Evolutionary conservation across 75 land plant genomes (phyloP), one percentile per base, ranked within the genome.

Genomic region (Selaginella tamariscina): DNA sequence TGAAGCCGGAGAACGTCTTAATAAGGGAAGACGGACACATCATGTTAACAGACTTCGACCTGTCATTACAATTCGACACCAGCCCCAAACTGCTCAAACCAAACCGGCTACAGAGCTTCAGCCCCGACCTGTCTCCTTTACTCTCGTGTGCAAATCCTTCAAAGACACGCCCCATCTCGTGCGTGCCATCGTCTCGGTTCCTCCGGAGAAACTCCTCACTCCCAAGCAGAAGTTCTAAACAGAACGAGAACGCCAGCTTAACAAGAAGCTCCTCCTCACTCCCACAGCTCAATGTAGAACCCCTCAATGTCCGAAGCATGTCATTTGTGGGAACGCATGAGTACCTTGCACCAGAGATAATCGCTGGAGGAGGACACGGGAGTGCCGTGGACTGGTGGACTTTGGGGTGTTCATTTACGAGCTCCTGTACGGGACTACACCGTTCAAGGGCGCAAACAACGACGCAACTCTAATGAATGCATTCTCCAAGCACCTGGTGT

Each of bases 321-420:
- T 88, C 91, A 15, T 82, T 88, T 49, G 88, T 85, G 9, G 91
- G 91, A 9, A 88, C 91, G 0, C 82, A 88, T 30, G 91, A 88
- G 75, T 87, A 87, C 68, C 44, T 87, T 15, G 88, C 91, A 0
- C 91, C 91, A 27, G 91, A 87, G 65, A 85, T 88, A n/a, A 75
- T 88, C 31, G 70, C 80, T n/a, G 91, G 91, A 24, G 54, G 27
- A 0, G 91, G 88, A 27, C 88, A 88, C 31, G 88, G 86, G 2
- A 65, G 74, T 44, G 86, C 78, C 0, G 91, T 88, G 1, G 91
- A 88, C 32, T 88, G 85, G 85, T 88, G 91, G 91, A 77, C 88
- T 0, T 56, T 88, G 0, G 91, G 91, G 77, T 85, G 30, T 82
- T 88, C 56, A 39, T 88, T 22, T 83, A 81, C 65, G 91, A 88